phyloP scores from a whole-genome alignment of 177 flowering plant genomes.

The Vitis hybrid region DNA sequence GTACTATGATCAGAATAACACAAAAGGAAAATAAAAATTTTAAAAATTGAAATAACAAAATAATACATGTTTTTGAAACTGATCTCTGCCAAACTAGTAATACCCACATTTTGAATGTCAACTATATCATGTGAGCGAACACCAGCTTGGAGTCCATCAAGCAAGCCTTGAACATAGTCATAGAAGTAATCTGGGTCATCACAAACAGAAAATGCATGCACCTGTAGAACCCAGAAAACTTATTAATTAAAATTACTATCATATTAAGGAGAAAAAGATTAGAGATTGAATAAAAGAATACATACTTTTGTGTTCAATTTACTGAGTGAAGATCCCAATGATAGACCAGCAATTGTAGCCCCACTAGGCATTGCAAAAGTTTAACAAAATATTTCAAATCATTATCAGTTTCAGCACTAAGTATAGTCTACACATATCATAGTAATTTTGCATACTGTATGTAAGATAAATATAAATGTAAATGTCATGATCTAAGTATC shows the following conservation, averaged over 20 bases:
- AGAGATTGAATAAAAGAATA: conserved; percentile 6
- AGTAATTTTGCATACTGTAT: neutral
- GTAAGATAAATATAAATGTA: neutral
- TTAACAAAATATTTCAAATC: neutral
- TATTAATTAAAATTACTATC: neutral
- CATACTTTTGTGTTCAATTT: conserved; percentile 75
- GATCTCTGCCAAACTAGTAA: neutral
- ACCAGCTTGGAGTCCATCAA: conserved; percentile 83
- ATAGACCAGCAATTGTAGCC: conserved; percentile 84
- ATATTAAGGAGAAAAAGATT: neutral
- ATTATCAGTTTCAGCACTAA: neutral
- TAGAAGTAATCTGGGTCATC: conserved; percentile 91
- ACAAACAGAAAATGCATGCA: conserved; percentile 88
- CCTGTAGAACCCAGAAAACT: conserved; percentile 37
- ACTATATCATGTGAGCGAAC: conserved; percentile 71
- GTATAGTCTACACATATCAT: neutral
- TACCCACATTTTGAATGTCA: conserved; percentile 64
- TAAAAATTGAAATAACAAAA: neutral
- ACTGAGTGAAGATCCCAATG: conserved; percentile 80
- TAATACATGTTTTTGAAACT: neutral
- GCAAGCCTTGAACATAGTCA: conserved; percentile 68
- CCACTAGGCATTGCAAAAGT: conserved; percentile 52
- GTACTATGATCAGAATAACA: too few relatives aligned
- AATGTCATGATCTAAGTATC: neutral
- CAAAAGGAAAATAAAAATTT: too few relatives aligned